Percentiles rank a stretch among this genome's conserved stretches.
phyloP scores from a whole-genome alignment of 1,139 yeast genomes.

The Blastobotrys serpentis region DNA sequence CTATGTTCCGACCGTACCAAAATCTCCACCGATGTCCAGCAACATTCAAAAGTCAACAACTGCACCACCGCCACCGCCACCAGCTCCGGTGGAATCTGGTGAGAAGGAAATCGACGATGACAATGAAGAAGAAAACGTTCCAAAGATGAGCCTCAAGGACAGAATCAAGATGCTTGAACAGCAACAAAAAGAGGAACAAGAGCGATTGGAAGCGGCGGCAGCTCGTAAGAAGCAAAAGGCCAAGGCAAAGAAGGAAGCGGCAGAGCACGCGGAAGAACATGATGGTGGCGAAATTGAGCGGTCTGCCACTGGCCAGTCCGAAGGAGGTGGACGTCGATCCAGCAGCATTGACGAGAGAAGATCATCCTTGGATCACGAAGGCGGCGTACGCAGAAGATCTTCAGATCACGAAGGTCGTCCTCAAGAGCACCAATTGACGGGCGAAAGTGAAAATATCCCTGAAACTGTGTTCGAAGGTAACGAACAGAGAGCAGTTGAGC shows the following conservation, averaged over 20 bases:
- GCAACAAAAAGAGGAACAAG: conserved; percentile 78
- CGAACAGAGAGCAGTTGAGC: background rate
- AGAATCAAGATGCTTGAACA: conserved; percentile 81
- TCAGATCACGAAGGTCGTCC: background rate
- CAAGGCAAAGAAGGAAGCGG: conserved; percentile 18
- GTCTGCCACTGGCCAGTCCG: conserved; percentile 6
- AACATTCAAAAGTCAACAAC: conserved; percentile 14
- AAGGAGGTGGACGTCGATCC: conserved; percentile 9
- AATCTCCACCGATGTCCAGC: conserved; percentile 15
- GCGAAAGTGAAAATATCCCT: background rate
- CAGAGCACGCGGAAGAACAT: conserved; percentile 25
- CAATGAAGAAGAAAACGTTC: conserved; percentile 52
- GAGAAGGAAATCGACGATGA: conserved; percentile 18
- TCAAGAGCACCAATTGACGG: background rate
- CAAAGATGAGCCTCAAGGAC: conserved; percentile 80
- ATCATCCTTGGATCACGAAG: background rate
- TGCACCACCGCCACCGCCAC: conserved; percentile 26
- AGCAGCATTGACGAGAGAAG: conserved; percentile 7
- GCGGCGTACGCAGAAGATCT: conserved; percentile 8
- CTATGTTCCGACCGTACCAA: conserved; percentile 34
- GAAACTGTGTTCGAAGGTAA: conserved; percentile 2
- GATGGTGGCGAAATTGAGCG: conserved; percentile 14
- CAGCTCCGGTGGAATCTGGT: conserved; percentile 4
- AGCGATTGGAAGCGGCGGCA: conserved; percentile 64
- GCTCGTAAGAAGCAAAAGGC: conserved; percentile 57